These are phyloP conservation scores for Teratosphaeria zuluensis DNA, from an alignment of 2,329 filamentous ascomycete genomes.

Conservation along the genomic window DNA sequence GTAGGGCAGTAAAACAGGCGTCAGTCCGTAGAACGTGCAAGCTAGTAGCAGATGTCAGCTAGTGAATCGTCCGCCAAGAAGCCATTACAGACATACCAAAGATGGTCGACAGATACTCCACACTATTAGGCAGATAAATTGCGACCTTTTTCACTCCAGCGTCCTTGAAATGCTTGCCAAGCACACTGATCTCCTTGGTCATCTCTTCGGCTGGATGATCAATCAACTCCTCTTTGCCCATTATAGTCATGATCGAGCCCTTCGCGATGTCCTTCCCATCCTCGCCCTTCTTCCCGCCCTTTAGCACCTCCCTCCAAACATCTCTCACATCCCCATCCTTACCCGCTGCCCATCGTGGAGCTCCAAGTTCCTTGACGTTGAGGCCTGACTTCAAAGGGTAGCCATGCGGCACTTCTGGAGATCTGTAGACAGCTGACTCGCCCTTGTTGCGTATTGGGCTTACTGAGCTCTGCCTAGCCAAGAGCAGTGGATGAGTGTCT, in stretches of 20 bases:
- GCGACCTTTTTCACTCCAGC: constrained; percentile 61
- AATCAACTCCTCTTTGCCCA: constrained; percentile 63
- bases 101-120: constrained; percentile 72
- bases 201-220: constrained; percentile 64
- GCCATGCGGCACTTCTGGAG: constrained; percentile 75
- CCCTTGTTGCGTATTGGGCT: constrained; percentile 72
- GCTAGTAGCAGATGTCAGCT: constrained; percentile 38
- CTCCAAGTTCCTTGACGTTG: constrained; percentile 70
- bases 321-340: constrained; percentile 85
- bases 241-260: constrained; percentile 69
- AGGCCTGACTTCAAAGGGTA: constrained; percentile 69
- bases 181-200: constrained; percentile 75
- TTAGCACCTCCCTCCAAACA: constrained; percentile 64
- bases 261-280: constrained; percentile 50
- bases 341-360: constrained; percentile 73
- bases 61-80: constrained; percentile 5
- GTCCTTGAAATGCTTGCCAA: constrained; percentile 66
- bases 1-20: constrained; percentile 76
- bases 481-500: constrained; percentile 83
- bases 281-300: constrained; percentile 44
- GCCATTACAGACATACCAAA: constrained; percentile 45
- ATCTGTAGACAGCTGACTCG: constrained; percentile 77
- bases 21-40: constrained; percentile 80
- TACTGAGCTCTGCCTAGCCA: constrained; percentile 72
- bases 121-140: constrained; percentile 84